Evolutionary conservation across 2,329 filamentous ascomycete species (phyloP).

Genomic region (Orbilia brochopaga): DNA sequence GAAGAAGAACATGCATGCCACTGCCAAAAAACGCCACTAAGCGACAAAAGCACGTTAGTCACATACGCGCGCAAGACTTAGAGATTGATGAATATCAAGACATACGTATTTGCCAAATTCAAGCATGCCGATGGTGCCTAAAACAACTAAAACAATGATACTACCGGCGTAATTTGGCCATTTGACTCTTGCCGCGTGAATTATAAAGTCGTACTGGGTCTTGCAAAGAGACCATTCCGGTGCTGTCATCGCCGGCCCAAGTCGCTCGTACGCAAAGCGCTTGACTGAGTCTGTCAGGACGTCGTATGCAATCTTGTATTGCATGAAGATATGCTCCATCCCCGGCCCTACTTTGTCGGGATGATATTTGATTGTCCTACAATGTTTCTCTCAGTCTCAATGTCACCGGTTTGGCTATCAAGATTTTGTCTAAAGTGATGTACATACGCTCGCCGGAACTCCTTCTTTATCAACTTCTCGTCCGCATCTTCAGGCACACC

Average conservation of each 20-base stretch:
- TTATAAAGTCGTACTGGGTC: constrained; percentile 75
- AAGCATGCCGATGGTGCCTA: constrained; percentile 71
- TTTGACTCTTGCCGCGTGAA: constrained; percentile 68
- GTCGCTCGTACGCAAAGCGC: constrained; percentile 87
- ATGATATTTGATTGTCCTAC: constrained; percentile 62
- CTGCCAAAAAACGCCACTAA: constrained; percentile 62
- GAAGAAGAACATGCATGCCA: constrained; percentile 64
- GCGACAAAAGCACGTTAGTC: background rate
- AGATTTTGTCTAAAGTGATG: constrained; percentile 63
- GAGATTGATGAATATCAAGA: background rate
- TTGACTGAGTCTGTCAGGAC: constrained; percentile 76
- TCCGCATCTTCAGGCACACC: constrained; percentile 71
- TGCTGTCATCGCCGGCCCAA: constrained; percentile 72
- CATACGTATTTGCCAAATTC: constrained; percentile 67
- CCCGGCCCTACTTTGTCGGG: constrained; percentile 75
- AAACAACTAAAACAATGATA: constrained; percentile 66
- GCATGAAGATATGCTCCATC: constrained; percentile 70
- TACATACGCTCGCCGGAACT: constrained; percentile 73
- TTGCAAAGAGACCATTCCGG: constrained; percentile 68
- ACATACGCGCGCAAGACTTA: background rate
- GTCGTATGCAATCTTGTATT: constrained; percentile 82
- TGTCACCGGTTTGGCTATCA: background rate
- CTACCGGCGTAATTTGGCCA: constrained; percentile 68
- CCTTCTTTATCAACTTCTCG: constrained; percentile 79
- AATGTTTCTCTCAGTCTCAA: background rate